Evolutionary conservation across 371 early-diverging fungal genomes (phyloP), one percentile per base, ranked within the genome.

Genomic region (Lichtheimia ramosa): DNA sequence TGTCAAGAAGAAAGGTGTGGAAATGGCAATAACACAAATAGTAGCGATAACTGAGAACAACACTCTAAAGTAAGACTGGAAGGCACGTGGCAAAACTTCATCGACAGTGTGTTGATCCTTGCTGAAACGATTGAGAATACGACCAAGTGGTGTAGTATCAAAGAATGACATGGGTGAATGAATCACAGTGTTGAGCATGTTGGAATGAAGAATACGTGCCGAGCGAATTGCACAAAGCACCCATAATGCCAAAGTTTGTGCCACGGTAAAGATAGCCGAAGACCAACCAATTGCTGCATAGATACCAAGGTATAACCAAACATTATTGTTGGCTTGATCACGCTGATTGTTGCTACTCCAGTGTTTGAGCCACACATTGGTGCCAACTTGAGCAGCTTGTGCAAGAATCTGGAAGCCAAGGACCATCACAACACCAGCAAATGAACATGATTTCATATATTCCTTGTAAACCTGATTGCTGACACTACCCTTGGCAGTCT

Each of bases 101-200:
- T 97, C 98, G 2, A 95, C 81, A 16, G 89, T 84, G 62, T 84
- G 85, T 54, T 93, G 83, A 74, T 98, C 95, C 54, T 92, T 90
- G 66, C 94, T 91, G 70, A 97, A 94, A 60, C 91, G 80, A 61
- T 94, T 88, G 48, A 96, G 65, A 42, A 95, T 88, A 48, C 93
- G 86, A 18, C 96, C 96, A 14, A 93, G 71, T 0, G 95, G 98
- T 2, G 94, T 96, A 0, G 90, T 87, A 64, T 95, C 92, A 66
- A 86, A 87, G 62, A 94, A 96, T 0, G 86, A 78, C 92, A 94
- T 94, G 16, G 96, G 96, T 10, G 95, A 89, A 8, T 85, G 82
- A 1, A 80, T 58, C 40, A 84, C 69, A 34, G 74, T 62, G 27
- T 69, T 58, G 34, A 88, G 67, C 88, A 88, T 88, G 15, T 82